phyloP scores from a whole-genome alignment of 2,329 filamentous ascomycete species.

The Mycosphaerelloides madeirae region DNA sequence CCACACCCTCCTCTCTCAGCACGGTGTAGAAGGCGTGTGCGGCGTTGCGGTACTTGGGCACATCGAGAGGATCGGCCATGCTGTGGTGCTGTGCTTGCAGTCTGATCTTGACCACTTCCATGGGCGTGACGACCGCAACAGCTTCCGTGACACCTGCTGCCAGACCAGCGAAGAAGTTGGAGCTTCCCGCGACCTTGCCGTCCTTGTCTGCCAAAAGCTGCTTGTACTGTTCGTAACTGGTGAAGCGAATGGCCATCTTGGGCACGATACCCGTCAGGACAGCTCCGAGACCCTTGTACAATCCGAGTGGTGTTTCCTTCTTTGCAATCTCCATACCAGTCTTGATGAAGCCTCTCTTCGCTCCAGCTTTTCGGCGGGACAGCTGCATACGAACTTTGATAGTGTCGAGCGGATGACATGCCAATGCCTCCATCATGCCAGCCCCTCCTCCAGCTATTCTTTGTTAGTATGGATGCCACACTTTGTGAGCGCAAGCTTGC shows the following conservation, averaged over 20 bases:
- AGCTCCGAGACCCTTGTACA: conserved; percentile 98
- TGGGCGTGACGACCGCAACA: conserved; percentile 91
- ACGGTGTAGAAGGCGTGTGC: conserved; percentile 81
- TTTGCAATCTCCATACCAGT: conserved; percentile 84
- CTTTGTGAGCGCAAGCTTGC: conserved; percentile 32
- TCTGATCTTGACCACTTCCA: conserved; percentile 99
- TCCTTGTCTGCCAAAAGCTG: conserved; percentile 65
- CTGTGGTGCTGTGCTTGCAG: conserved; percentile 97
- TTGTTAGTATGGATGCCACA: conserved; percentile 9
- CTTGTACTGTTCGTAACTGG: conserved; percentile 95
- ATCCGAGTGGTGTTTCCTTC: conserved; percentile 82
- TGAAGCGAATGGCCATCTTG: conserved; percentile 99
- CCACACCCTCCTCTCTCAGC: conserved; percentile 80
- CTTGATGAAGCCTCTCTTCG: conserved; percentile 75
- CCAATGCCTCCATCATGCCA: conserved; percentile 98
- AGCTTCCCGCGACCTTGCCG: conserved; percentile 63
- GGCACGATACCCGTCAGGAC: conserved; percentile 94
- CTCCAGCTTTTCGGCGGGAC: conserved; percentile 77
- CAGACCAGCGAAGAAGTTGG: conserved; percentile 78
- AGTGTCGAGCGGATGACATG: conserved; percentile 90
- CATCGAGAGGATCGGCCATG: conserved; percentile 92
- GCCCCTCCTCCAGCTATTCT: conserved; percentile 81
- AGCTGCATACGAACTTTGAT: conserved; percentile 99
- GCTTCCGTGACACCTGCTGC: conserved; percentile 93
- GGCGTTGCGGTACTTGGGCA: conserved; percentile 96